Base-by-base conservation (phyloP, 305 asterid species). In the Plantago rigida region DNA sequence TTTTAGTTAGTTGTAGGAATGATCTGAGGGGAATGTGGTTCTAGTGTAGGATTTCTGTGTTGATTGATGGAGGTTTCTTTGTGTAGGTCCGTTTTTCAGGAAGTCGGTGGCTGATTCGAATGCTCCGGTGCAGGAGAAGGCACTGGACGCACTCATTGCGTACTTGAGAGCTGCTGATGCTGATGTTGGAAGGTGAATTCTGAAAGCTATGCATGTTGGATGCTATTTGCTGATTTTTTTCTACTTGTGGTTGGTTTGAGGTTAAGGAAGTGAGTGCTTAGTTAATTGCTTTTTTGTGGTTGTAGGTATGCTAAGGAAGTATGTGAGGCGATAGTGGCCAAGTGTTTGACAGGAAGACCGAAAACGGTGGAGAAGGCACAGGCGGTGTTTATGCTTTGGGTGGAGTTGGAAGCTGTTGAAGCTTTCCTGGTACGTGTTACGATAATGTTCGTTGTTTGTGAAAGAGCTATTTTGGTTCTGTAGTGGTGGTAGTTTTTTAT, bases 121-220 rank as follows among this genome's bases (percentile, higher is more conserved):
- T 84, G 92, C 96, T 13, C 99, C 99, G 0, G 99, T 89, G 56
- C 99, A 93, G 79, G 99, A 93, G 83, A 93, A 89, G 84, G 96
- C 96, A n/a, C 77, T 93, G 39, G 99, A 93, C 77, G 97, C 96
- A 17, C 94, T 93, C 48, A 85, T 93, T 77, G 95, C 90, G 28
- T 93, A 65, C 77, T 75, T 93, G 66, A 93, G 70, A 80, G 99
- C 95, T 65, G 99, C 88, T 1, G 99, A 93, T 78, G 85, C 96
- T 72, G 99, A 93, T 77, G 88, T 79, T 52, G 96, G 86, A 56
- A 87, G 99, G 99, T 93, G 64, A 56, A 60, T 60, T 56, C 55
- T 62, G 31, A 28, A 36, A 41, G 47, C 55, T 49, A 24, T 64
- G 58, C 31, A 44, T 22, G 12, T 62, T 51, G 41, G 15, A 48